Evolutionary conservation across 139 green algal species (phyloP).

Genomic region (Auxenochlorella protothecoides): DNA sequence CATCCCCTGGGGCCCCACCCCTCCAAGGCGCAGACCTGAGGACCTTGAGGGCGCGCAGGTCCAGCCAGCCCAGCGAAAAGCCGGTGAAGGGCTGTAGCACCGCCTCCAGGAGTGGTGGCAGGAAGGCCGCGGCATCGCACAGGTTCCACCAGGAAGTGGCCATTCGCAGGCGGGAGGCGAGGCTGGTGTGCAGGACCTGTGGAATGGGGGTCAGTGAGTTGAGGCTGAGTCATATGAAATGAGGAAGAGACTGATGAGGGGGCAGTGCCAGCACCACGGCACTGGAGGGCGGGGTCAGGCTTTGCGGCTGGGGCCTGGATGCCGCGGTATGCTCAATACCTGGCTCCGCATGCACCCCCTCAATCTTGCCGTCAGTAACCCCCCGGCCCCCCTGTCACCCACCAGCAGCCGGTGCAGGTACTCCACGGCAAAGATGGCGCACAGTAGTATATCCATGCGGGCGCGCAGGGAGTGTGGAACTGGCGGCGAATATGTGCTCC

Average conservation of each 20-base stretch:
- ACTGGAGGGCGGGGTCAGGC: too few relatives aligned
- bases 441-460: slow-evolving; percentile 45
- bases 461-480: slow-evolving; percentile 30
- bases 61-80: slow-evolving; percentile 27
- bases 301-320: too few relatives aligned
- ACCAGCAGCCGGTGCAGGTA: slow-evolving; percentile 43
- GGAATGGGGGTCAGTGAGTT: too few relatives aligned
- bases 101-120: slow-evolving; percentile 48
- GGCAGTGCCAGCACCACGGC: too few relatives aligned
- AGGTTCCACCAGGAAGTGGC: slow-evolving; percentile 30
- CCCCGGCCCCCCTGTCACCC: not conserved
- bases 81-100: slow-evolving; percentile 9
- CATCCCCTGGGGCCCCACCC: too few relatives aligned
- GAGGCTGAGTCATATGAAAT: too few relatives aligned
- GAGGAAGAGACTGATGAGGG: too few relatives aligned
- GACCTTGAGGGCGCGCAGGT: slow-evolving; percentile 64
- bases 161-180: slow-evolving; percentile 13
- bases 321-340: too few relatives aligned
- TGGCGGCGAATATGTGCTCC: slow-evolving; percentile 50
- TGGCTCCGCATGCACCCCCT: too few relatives aligned
- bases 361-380: too few relatives aligned
- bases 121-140: slow-evolving; percentile 64
- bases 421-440: slow-evolving; percentile 48
- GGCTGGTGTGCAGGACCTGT: not conserved
- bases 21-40: slow-evolving; percentile 34